Conservation (phyloP, 805 yeast genomes). For the Starmerella stellata region DNA sequence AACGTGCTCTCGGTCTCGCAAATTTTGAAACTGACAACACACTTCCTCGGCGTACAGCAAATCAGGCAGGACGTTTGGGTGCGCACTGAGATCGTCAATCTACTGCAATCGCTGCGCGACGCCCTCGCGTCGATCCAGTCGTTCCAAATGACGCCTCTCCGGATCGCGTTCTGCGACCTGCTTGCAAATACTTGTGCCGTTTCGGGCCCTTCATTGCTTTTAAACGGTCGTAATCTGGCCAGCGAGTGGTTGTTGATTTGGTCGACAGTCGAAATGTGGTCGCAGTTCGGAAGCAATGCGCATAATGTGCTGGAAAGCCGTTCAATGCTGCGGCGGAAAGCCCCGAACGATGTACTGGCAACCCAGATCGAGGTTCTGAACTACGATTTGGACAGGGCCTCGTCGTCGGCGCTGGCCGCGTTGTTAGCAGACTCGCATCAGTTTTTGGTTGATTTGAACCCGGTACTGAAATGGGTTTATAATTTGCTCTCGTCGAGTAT, state of each 20-base stretch:
- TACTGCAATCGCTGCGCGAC: slow-evolving; percentile 12
- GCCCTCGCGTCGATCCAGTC: slow-evolving; percentile 36
- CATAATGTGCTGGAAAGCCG: slow-evolving; percentile 50
- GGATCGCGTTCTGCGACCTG: slow-evolving; percentile 45
- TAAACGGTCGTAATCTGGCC: slow-evolving; percentile 15
- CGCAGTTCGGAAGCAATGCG: slow-evolving; percentile 63
- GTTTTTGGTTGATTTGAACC: slow-evolving; percentile 29
- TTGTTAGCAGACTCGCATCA: slow-evolving; percentile 40
- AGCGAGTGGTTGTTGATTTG: slow-evolving; percentile 39
- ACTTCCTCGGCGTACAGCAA: slow-evolving; percentile 34
- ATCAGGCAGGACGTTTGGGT: slow-evolving; percentile 53
- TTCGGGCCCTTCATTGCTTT: slow-evolving; percentile 15
- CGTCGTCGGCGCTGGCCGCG: slow-evolving; percentile 70
- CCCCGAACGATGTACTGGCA: slow-evolving; percentile 13
- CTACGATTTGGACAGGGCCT: slow-evolving; percentile 46
- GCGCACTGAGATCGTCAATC: slow-evolving; percentile 36
- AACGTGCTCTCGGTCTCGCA: slow-evolving; percentile 64
- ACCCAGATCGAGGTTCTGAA: slow-evolving; percentile 51
- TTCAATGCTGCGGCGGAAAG: slow-evolving; percentile 31
- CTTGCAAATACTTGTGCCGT: slow-evolving; percentile 49
- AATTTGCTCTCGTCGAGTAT: slow-evolving; percentile 36
- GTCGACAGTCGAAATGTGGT: slow-evolving; percentile 78
- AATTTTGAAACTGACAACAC: slow-evolving; percentile 50
- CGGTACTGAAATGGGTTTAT: slow-evolving; percentile 65
- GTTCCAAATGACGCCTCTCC: slow-evolving; percentile 5